Evolutionary conservation across 306 rosid species (phyloP).

Genomic region (Castanea sativa): DNA sequence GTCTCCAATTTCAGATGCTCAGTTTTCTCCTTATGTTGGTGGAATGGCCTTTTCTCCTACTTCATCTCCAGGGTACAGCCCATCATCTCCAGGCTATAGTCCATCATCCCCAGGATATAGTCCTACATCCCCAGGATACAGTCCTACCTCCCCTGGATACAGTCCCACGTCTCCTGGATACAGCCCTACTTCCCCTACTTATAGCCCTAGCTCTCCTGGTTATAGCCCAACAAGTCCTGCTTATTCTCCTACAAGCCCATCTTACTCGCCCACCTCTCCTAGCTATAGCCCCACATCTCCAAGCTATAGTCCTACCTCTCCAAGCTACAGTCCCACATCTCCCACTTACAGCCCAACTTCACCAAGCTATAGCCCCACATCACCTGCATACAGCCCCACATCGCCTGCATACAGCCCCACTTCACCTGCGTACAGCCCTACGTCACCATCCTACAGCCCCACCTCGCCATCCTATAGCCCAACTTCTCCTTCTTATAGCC

Average conservation of each 20-base stretch:
- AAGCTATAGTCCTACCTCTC: constrained; percentile 85
- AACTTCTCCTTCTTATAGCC: constrained; percentile 78
- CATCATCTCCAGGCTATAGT: constrained; percentile 93
- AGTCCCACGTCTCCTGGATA: constrained; percentile 96
- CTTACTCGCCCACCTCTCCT: constrained; percentile 86
- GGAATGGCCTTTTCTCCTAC: constrained; percentile 96
- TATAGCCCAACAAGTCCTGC: constrained; percentile 98
- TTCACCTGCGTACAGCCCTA: constrained; percentile 77
- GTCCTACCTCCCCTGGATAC: constrained; percentile 93
- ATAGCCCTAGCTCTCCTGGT: constrained; percentile 96
- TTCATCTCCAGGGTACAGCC: constrained; percentile 93
- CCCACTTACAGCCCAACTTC: constrained; percentile 75
- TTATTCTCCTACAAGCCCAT: constrained; percentile 94
- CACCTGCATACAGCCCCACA: constrained; percentile 77
- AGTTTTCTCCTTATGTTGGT: constrained; percentile 95
- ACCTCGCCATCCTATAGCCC: constrained; percentile 72
- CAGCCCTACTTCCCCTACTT: constrained; percentile 94
- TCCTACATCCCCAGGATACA: constrained; percentile 92
- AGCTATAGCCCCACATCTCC: constrained; percentile 85
- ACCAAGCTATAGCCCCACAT: constrained; percentile 72
- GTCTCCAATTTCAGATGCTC: constrained; percentile 89
- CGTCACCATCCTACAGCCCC: constrained; percentile 62
- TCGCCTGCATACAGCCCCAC: constrained; percentile 86
- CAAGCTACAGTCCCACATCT: constrained; percentile 72
- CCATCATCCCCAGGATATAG: constrained; percentile 98